These are phyloP conservation scores for Gynochthodes officinalis DNA, from an alignment of 257 asterid genomes.

Conservation along the genomic window DNA sequence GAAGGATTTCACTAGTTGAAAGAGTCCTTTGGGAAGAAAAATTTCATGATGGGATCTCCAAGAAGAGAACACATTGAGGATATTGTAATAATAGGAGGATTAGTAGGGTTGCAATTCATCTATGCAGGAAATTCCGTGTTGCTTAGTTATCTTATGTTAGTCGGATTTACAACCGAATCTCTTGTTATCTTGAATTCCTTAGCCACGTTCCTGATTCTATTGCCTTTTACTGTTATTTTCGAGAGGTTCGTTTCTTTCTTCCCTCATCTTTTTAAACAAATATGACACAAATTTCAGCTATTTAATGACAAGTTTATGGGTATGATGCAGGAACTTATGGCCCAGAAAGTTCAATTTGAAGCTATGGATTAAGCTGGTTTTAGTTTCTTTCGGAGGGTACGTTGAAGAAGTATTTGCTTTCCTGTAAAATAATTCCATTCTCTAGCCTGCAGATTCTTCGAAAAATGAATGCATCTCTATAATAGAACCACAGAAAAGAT, in stretches of 20 bases:
- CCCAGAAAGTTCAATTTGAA: slow-evolving; percentile 52
- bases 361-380: slow-evolving; percentile 46
- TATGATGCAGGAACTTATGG: slow-evolving; percentile 65
- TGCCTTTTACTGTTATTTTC: slow-evolving; percentile 55
- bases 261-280: neutral
- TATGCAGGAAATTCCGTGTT: slow-evolving; percentile 75
- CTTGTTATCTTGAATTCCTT: slow-evolving; percentile 67
- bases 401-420: neutral
- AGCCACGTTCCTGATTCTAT: slow-evolving; percentile 63
- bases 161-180: slow-evolving; percentile 60
- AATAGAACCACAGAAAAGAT: too few species aligned
- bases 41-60: slow-evolving; percentile 27
- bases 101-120: slow-evolving; percentile 61
- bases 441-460: too few species aligned
- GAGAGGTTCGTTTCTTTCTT: slow-evolving; percentile 48
- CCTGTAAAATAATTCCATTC: too few species aligned
- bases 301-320: neutral
- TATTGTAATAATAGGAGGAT: slow-evolving; percentile 45
- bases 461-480: too few species aligned
- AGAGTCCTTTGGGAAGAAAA: slow-evolving; percentile 14
- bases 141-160: slow-evolving; percentile 58
- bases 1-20: slow-evolving; percentile 17
- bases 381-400: slow-evolving; percentile 90
- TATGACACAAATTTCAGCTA: neutral
- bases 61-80: slow-evolving; percentile 48